Percentiles rank a stretch among this genome's conserved stretches.
Evolutionary conservation across 345 rosid species (phyloP).

Genomic region (Mangifera indica): DNA sequence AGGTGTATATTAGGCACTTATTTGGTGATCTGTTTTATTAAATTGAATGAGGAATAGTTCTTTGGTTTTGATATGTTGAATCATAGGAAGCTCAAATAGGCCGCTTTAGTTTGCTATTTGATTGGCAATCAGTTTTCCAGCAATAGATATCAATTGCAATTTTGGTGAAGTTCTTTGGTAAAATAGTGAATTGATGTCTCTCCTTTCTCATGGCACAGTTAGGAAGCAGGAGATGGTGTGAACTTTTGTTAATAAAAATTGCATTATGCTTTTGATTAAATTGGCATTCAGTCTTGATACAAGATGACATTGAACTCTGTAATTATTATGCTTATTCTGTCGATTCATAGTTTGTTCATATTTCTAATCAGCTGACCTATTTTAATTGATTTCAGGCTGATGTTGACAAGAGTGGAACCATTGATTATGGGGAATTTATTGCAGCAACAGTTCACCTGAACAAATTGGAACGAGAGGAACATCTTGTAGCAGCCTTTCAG

Average conservation of each 20-base stretch:
- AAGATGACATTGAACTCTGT: neutral
- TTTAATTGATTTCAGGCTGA: conserved; percentile 65
- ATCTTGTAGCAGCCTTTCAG: conserved; percentile 90
- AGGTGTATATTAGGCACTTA: too few relatives aligned
- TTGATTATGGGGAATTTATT: conserved; percentile 92
- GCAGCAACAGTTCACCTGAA: conserved; percentile 96
- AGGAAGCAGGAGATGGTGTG: neutral
- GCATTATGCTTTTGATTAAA: neutral
- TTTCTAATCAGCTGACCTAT: conserved; percentile 12
- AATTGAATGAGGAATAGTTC: neutral
- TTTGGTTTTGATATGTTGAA: neutral
- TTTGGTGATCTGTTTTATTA: neutral
- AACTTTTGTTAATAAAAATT: neutral
- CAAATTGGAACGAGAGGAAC: conserved; percentile 94
- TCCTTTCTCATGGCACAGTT: neutral
- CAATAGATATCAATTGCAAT: neutral
- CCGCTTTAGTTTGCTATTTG: neutral
- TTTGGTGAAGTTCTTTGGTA: neutral
- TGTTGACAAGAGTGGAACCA: conserved; percentile 95
- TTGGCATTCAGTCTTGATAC: neutral
- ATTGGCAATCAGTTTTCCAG: neutral
- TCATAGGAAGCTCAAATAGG: neutral
- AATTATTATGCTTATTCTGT: conserved; percentile 9
- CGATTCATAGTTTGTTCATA: conserved; percentile 4
- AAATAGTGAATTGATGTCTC: neutral